Evolutionary conservation across 2,329 filamentous ascomycete species (phyloP).

Genomic region (Apiospora hydei): DNA sequence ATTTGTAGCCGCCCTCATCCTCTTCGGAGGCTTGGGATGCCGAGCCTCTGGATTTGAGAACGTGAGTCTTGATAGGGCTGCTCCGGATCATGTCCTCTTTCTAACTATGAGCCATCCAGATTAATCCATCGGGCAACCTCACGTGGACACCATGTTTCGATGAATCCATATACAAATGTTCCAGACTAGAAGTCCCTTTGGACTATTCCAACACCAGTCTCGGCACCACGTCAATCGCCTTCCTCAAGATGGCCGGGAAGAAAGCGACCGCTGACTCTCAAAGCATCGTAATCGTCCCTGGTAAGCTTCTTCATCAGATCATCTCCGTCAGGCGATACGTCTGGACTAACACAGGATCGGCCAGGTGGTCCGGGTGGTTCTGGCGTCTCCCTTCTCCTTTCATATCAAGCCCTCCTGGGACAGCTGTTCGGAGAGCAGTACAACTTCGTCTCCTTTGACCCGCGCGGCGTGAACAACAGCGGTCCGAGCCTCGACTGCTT

Average conservation of each 20-base stretch:
- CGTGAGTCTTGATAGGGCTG: not conserved
- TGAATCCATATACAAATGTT: conserved; percentile 36
- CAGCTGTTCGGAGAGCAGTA: conserved; percentile 49
- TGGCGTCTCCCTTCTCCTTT: conserved; percentile 42
- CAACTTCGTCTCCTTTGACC: conserved; percentile 51
- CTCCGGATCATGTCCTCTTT: no score
- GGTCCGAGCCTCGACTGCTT: conserved; percentile 41
- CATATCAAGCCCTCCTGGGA: conserved; percentile 31
- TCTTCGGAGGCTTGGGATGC: not conserved
- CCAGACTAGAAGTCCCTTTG: conserved; percentile 40
- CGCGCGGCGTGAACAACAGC: conserved; percentile 49
- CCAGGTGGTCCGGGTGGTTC: conserved; percentile 48
- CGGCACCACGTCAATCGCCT: conserved; percentile 41
- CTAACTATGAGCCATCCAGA: conserved; percentile 30
- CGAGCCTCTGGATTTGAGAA: not conserved
- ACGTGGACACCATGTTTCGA: conserved; percentile 44
- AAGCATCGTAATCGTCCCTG: conserved; percentile 39
- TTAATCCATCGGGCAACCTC: conserved; percentile 41
- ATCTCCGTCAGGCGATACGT: not conserved
- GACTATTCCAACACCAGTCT: conserved; percentile 39
- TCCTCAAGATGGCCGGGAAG: conserved; percentile 40
- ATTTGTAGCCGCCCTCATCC: not conserved
- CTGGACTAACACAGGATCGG: conserved; percentile 15
- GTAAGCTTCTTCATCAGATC: conserved; percentile 32
- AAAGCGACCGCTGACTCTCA: conserved; percentile 40